Evolutionary conservation across 208 protist genomes (phyloP).

Genomic region (Trichomonas vaginalis): DNA sequence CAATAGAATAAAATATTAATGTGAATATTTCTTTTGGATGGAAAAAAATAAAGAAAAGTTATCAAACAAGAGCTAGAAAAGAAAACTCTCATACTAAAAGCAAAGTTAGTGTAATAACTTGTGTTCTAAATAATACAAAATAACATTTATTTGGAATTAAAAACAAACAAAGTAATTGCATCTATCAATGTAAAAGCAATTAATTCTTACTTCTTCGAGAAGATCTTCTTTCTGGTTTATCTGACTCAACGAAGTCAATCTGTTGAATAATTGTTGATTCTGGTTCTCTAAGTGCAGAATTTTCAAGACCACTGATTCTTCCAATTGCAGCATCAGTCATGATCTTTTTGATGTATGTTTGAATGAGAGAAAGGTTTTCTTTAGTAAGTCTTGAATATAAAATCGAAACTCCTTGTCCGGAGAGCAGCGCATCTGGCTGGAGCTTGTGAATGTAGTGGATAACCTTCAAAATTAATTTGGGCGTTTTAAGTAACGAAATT

Average conservation of each 20-base stretch:
- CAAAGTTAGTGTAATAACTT: too few species aligned
- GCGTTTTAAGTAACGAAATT: not conserved
- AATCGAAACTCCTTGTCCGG: not conserved
- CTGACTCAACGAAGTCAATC: not conserved
- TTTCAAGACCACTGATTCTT: not conserved
- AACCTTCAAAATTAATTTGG: not conserved
- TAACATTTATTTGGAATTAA: too few species aligned
- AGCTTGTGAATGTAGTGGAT: not conserved
- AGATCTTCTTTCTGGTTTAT: not conserved
- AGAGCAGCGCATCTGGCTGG: not conserved
- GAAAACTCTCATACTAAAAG: too few species aligned
- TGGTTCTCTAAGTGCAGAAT: not conserved
- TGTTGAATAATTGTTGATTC: not conserved
- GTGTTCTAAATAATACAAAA: too few species aligned
- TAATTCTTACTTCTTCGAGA: too few species aligned
- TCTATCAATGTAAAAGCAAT: too few species aligned
- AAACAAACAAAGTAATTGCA: too few species aligned
- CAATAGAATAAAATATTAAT: too few species aligned
- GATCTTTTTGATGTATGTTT: not conserved
- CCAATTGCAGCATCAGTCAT: not conserved
- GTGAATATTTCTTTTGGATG: too few species aligned
- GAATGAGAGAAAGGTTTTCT: not conserved
- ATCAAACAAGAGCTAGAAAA: too few species aligned
- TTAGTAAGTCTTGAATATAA: not conserved
- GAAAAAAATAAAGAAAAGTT: too few species aligned